Evolutionary conservation across 2,329 filamentous ascomycete genomes (phyloP), one percentile per base, ranked within the genome.

Genomic region (Aspergillus fijiensis): DNA sequence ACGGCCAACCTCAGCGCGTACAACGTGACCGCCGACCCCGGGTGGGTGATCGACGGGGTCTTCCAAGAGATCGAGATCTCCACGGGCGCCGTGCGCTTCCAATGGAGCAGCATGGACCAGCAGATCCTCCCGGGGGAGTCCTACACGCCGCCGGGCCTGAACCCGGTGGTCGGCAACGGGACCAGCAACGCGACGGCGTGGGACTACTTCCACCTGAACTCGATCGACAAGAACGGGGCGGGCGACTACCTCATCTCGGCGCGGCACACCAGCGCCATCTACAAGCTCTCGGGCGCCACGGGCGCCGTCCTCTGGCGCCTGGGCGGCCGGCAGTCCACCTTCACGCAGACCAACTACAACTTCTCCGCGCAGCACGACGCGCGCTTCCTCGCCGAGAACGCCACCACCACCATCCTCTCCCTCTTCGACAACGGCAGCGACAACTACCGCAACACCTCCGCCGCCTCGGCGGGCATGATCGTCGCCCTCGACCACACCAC

Each of bases 151-250:
- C 50, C 50, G 5, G n/a, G 31, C n/a, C 4, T 21, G 29, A 52
- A 52, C 19, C 6, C 3, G 5, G 11, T 31, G 12, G 60, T 70
- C 63, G 58, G 77, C 25, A 57, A 49, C 27, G 62, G 60, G 9
- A 16, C 51, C 7, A 53, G 35, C 29, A 52, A 35, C 19, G 19
- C 29, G 16, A 29, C 51, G 2, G 55, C 71, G 4, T 74, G 72
- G 70, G 72, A 75, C 47, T 73, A 70, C 39, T 66, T 72, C 53
- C 70, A 73, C 52, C 66, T 72, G 42, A 73, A 73, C 53, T 58
- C 53, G 3, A 33, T 67, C 0, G 63, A 65, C 45, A 67, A 67
- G 45, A 45, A 60, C 25, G 10, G 48, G 1, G 60, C 67, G 6
- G 70, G 70, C 5, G 63, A 72, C 57, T 73, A 72, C 49, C 61